Conservation (phyloP, 768 basidiomycete genomes). For the Leccinum uliginosum region DNA sequence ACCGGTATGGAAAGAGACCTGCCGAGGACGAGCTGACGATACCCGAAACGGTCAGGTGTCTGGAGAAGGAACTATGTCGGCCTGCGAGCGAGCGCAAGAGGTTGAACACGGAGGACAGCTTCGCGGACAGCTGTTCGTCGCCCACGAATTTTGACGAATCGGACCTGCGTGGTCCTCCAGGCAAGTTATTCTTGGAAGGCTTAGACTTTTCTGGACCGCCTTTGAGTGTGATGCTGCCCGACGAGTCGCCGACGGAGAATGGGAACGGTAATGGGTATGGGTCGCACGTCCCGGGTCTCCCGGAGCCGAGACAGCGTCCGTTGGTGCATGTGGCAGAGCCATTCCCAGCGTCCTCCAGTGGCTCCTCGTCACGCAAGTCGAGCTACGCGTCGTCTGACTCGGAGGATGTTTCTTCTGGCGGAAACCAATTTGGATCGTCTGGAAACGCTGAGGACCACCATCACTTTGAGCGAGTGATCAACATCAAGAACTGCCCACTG, state of each 20-base stretch:
- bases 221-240: slow-evolving; percentile 24
- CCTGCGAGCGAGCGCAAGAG: slow-evolving; percentile 68
- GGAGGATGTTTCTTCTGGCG: slow-evolving; percentile 32
- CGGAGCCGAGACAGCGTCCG: slow-evolving; percentile 46
- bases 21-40: slow-evolving; percentile 68
- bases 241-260: slow-evolving; percentile 28
- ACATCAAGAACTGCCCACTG: slow-evolving; percentile 89
- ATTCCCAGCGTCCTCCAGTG: slow-evolving; percentile 11
- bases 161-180: slow-evolving; percentile 22
- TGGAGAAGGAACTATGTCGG: slow-evolving; percentile 80
- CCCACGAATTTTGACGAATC: slow-evolving; percentile 48
- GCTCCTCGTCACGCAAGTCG: slow-evolving; percentile 24
- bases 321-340: slow-evolving; percentile 33
- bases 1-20: slow-evolving; percentile 58
- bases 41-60: slow-evolving; percentile 75
- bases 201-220: slow-evolving; percentile 62
- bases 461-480: slow-evolving; percentile 81
- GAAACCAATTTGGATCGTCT: slow-evolving; percentile 5
- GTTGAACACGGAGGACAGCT: slow-evolving; percentile 45
- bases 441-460: slow-evolving; percentile 29
- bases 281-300: slow-evolving; percentile 3
- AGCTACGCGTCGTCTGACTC: slow-evolving; percentile 45
- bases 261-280: background rate
- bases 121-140: slow-evolving; percentile 44
- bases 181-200: slow-evolving; percentile 45